phyloP scores from a whole-genome alignment of 2,329 filamentous ascomycete species.

The Endocalyx cinctus region DNA sequence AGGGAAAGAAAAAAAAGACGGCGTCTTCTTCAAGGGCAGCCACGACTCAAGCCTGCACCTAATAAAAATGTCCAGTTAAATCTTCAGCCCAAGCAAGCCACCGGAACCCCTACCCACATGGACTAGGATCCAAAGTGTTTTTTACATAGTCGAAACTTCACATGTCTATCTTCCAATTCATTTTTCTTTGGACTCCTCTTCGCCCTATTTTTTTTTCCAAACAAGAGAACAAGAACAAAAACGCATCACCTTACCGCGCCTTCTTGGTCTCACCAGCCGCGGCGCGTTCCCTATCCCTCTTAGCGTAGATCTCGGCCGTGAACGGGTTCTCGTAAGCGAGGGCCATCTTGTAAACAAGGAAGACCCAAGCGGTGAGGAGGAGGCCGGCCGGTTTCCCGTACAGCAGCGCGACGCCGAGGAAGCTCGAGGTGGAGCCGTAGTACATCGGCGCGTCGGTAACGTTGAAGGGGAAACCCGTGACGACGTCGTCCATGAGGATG shows the following conservation, averaged over 20 bases:
- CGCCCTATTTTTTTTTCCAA: constrained; percentile 1
- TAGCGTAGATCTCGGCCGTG: constrained; percentile 86
- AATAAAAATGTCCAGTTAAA: no score
- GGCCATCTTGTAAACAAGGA: constrained; percentile 74
- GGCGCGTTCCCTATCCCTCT: constrained; percentile 62
- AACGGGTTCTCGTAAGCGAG: constrained; percentile 90
- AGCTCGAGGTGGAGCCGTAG: constrained; percentile 87
- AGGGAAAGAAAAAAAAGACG: no score
- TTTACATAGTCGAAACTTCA: no score
- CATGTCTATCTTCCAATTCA: constrained; percentile 2
- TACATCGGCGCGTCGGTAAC: constrained; percentile 93
- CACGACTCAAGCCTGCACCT: no score
- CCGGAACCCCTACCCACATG: no score
- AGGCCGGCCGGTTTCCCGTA: constrained; percentile 85
- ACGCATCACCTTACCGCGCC: constrained; percentile 37
- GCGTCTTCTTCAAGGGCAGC: no score
- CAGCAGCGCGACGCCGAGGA: constrained; percentile 79
- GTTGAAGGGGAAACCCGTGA: constrained; percentile 95
- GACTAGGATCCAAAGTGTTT: no score
- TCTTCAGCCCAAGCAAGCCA: no score
- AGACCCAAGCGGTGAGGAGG: constrained; percentile 69
- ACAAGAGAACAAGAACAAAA: constrained; percentile 2
- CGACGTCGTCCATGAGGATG: constrained; percentile 92
- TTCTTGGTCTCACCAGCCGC: constrained; percentile 46
- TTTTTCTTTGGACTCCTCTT: constrained; percentile 8